Base-by-base conservation (phyloP, 306 rosid species). In the Medicago ruthenica region DNA sequence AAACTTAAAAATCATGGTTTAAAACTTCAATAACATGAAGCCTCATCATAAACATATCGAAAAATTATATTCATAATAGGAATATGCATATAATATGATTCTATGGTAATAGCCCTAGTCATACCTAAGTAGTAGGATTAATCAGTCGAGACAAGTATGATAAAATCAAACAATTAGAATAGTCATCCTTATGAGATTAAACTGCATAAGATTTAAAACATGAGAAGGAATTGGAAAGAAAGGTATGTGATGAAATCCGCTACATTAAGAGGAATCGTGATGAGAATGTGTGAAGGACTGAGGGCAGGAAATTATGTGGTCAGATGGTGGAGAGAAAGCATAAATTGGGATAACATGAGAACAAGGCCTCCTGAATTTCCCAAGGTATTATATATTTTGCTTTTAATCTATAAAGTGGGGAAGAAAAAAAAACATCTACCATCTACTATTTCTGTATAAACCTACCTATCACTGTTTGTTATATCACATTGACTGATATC, bases 1-100 rank as follows among this genome's bases (percentile, higher is more conserved):
- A 37, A 73, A 69, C 70, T 18, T 10, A 14, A 62, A 70, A 68
- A 18, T 48, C 10, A 76, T 22, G 51, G 66, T 40, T 63, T 45
- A 34, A 83, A 68, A 41, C 36, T 60, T 18, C 9, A 61, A 13
- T 20, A 36, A 20, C 37, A 63, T 36, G 51, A 40, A 80, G 69
- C 50, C 22, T 75, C 79, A 0, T 8, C 44, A 41, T 27, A 51
- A 74, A 68, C 42, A 79, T 50, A 53, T 31, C 7, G 39, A 60
- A 22, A 36, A 60, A 57, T 15, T 34, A 4, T 3, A 74, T 17
- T 34, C 77, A 34, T 68, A 61, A 48, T 27, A 73, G 70, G 51
- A 41, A 73, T 10, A 36, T 71, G 74, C 47, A 22, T 44, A 18
- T 11, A 22, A 71, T 22, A 50, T 64, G 17, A 34, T 51, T 16